Evolutionary conservation across 768 basidiomycete species (phyloP).

Genomic region (Lactifluus rugatus): DNA sequence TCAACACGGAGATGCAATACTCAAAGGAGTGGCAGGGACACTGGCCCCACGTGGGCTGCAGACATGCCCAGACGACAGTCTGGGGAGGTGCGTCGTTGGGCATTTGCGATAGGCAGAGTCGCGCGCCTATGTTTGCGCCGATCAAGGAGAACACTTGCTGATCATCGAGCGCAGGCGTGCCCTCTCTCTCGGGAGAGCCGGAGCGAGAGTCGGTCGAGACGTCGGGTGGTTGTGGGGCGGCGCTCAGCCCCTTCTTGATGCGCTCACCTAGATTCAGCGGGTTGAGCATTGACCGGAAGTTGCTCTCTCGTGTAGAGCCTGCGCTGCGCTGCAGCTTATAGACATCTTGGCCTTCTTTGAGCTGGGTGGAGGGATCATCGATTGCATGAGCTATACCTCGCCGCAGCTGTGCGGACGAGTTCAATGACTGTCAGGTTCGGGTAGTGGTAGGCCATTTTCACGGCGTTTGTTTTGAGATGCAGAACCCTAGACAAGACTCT

Average conservation of each 20-base stretch:
- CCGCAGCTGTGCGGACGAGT: neutral
- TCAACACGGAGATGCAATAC: constrained; percentile 7
- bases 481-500: neutral
- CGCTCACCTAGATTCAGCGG: neutral
- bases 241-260: neutral
- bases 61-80: neutral
- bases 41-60: constrained; percentile 3
- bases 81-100: neutral
- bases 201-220: neutral
- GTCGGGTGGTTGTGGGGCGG: neutral
- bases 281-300: neutral
- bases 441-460: neutral
- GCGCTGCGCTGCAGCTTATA: neutral
- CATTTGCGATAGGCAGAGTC: neutral
- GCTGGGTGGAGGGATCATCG: neutral
- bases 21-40: constrained; percentile 4
- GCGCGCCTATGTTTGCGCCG: neutral
- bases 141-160: neutral
- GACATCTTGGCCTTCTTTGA: neutral
- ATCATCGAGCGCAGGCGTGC: neutral
- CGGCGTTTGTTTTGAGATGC: neutral
- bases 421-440: neutral
- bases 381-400: neutral
- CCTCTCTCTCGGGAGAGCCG: neutral
- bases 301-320: neutral